These are phyloP conservation scores for Asterophora lycoperdoides DNA, from an alignment of 768 basidiomycete species.

Conservation along the genomic window DNA sequence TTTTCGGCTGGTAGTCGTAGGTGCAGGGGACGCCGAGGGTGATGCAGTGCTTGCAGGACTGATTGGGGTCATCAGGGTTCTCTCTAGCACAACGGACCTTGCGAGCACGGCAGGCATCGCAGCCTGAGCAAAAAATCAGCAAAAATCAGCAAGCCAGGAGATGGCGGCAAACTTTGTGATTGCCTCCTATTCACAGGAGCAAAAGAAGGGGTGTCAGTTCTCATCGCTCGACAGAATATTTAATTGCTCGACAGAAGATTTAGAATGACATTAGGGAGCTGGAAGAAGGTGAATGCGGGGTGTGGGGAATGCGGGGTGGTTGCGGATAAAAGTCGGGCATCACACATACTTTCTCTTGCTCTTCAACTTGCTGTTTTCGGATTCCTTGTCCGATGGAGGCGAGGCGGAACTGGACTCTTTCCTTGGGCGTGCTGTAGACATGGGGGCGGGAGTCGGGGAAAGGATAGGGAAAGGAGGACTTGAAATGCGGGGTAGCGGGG, in stretches of 20 bases:
- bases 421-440: conserved; percentile 67
- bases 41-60: conserved; percentile 84
- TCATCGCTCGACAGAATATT: conserved; percentile 16
- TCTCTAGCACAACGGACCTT: conserved; percentile 85
- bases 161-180: conserved; percentile 66
- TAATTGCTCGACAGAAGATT: conserved; percentile 13
- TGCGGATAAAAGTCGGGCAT: conserved; percentile 57
- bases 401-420: conserved; percentile 60
- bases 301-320: conserved; percentile 41
- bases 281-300: conserved; percentile 24
- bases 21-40: conserved; percentile 81
- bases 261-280: conserved; percentile 34
- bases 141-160: conserved; percentile 9
- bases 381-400: conserved; percentile 63
- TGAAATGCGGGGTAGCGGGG: conserved; percentile 30
- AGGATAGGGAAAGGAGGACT: conserved; percentile 22
- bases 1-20: conserved; percentile 92
- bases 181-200: conserved; percentile 54
- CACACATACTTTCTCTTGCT: conserved; percentile 74
- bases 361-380: conserved; percentile 73
- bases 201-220: conserved; percentile 32
- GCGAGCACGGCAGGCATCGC: conserved; percentile 82
- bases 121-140: conserved; percentile 44
- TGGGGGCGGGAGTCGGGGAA: conserved; percentile 28
- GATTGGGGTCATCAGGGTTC: conserved; percentile 70